Percentiles rank a stretch among this genome's conserved stretches.
phyloP scores from a whole-genome alignment of 148 eudicot species.

The Polygonum maritimum region DNA sequence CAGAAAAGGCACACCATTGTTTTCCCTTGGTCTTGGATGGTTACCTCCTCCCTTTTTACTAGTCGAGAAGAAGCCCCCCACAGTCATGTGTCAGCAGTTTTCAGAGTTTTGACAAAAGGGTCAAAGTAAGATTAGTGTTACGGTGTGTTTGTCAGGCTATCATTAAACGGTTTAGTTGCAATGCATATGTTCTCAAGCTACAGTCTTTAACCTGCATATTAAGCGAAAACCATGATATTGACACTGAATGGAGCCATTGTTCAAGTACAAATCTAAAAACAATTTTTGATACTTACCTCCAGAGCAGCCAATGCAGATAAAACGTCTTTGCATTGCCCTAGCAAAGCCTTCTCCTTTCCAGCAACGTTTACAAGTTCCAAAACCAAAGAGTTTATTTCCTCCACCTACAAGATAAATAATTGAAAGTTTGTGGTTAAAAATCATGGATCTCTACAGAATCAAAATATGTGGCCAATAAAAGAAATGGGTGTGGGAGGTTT shows the following conservation, averaged over 20 bases:
- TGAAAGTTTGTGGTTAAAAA: background rate
- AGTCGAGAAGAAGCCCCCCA: constrained; percentile 8
- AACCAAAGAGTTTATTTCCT: constrained; percentile 56
- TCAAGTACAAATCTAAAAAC: background rate
- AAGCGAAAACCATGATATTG: background rate
- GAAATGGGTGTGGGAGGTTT: background rate
- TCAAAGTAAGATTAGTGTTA: constrained; percentile 55
- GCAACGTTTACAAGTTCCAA: constrained; percentile 55
- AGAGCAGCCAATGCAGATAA: constrained; percentile 53
- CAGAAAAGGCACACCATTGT: background rate
- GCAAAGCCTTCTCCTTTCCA: constrained; percentile 52
- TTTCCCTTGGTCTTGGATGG: background rate
- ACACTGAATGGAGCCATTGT: background rate
- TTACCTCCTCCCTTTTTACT: constrained; percentile 4
- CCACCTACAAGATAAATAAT: constrained; percentile 39
- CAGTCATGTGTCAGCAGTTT: constrained; percentile 3
- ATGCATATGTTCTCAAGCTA: constrained; percentile 78
- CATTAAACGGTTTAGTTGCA: constrained; percentile 62
- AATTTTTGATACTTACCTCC: constrained; percentile 37
- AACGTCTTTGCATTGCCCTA: constrained; percentile 58
- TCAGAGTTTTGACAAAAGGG: background rate
- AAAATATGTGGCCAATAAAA: background rate
- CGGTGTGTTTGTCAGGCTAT: constrained; percentile 49
- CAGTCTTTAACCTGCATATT: constrained; percentile 68
- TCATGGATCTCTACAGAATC: background rate